Base-by-base conservation (phyloP, 148 eudicot species). In the Oxyria digyna region DNA sequence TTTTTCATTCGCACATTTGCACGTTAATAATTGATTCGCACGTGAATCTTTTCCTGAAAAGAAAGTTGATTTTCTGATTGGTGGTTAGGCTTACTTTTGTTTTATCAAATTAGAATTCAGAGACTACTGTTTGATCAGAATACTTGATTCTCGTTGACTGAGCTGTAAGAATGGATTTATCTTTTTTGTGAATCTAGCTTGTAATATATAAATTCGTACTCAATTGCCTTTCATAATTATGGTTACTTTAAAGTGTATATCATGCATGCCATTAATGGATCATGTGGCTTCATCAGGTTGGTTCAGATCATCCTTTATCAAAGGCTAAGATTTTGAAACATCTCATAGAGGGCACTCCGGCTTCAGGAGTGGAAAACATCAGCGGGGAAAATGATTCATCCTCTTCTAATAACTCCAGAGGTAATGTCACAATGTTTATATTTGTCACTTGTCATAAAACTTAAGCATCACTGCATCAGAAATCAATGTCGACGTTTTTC, bases 271-370 rank as follows among this genome's bases (percentile, higher is more conserved):
- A 24, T 6, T 54, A 10, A 54, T 54, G 62, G 62, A 21, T 57
- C 33, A 26, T 27, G 64, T 57, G 63, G 63, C 31, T 59, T 14
- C 37, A 29, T 59, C 77, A 89, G 98, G 87, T 82, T 71, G 81
- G 81, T 55, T 75, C 89, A 27, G 85, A 87, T 71, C 80, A 79
- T 54, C 49, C 84, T 74, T 77, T 86, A 73, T 90, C 98, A 13
- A 84, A 78, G 73, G 79, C 77, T 65, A 80, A 82, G 72, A 75
- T 86, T 78, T 72, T 87, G 68, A 77, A 68, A 3, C 67, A 66
- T 78, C 84, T 88, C 69, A 76, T 90, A 72, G 89, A 87, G 72
- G 96, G 97, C 45, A 94, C 91, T 37, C 84, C 80, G 24, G 97
- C 78, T 71, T 71, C 96, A 70, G 81, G 84, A 63, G 64, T 85